Evolutionary conservation across 2,329 filamentous ascomycete genomes (phyloP), one percentile per base, ranked within the genome.

Genomic region (Cladosporium halotolerans): DNA sequence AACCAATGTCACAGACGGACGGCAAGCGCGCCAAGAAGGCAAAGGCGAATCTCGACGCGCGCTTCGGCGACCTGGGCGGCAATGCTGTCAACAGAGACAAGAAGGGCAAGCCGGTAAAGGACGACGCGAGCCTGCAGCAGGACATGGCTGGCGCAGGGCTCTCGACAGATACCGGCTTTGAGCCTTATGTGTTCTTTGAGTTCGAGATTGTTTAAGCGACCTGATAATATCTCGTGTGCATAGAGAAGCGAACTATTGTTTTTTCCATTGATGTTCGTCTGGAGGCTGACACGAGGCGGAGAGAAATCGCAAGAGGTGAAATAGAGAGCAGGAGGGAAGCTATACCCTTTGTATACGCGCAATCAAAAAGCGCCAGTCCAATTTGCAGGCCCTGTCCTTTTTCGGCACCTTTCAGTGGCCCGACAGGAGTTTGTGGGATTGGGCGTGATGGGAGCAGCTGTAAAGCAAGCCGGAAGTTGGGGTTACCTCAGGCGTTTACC

Each of bases 151-250:
- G 86, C 3, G 85, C 85, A 3, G 86, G 76, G 0, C 74, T 79
- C 33, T 83, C 82, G 14, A 88, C 90, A 55, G 85, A 84, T 51
- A 78, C 81, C 62, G 90, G 96, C 70, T 99, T 97, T 75, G 93
- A 89, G 56, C 86, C 93, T 39, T 99, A 95, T 72, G 93, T 97
- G 67, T 96, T 91, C 76, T 99, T 97, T 73, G 89, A 96, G 69
- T 88, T 97, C 68, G 88, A 93, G 67, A 83, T 97, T 60, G 72
- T 74, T 63, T 81, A 71, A 28, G 23, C 23, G 23, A 18, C 16
- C 16, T 18, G 58, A 7, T 28, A 28, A 28, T 28, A 28, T 28
- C 5, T 28, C 23, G 33, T 44, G 48, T 51, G 48, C 39, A 51
- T 47, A 47, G 45, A 47, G 38, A 7, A 28, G 23, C 23, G 23